Evolutionary conservation across 139 green algal species (phyloP).

Genomic region (Picochlorum sp.): DNA sequence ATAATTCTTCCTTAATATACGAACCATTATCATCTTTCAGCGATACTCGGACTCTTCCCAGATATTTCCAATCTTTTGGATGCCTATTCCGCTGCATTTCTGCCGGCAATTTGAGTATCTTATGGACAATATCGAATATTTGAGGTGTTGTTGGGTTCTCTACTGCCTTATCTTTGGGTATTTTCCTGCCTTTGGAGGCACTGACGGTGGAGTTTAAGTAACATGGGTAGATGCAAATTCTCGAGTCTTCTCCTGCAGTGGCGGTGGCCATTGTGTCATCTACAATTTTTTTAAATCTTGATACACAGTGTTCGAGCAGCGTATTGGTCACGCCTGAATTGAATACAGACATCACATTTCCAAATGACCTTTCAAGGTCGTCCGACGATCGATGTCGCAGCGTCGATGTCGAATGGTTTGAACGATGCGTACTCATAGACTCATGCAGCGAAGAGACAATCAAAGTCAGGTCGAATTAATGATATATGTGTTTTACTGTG

Average conservation of each 20-base stretch:
- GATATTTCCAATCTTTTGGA: conserved; percentile 39
- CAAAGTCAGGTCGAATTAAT: too few species aligned
- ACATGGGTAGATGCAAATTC: conserved; percentile 8
- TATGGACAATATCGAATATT: conserved; percentile 34
- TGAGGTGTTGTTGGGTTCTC: conserved; percentile 34
- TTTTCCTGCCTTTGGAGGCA: conserved; percentile 3
- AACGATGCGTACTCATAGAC: too few species aligned
- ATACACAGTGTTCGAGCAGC: too few species aligned
- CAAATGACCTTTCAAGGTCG: too few species aligned
- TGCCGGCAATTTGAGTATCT: conserved; percentile 31
- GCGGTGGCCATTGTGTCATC: not conserved
- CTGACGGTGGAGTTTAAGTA: conserved; percentile 4
- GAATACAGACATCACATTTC: too few species aligned
- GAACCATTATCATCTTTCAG: conserved; percentile 37
- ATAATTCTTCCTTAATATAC: conserved; percentile 36
- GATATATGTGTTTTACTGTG: too few species aligned
- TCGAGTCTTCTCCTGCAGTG: too few species aligned
- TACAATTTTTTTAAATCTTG: not conserved
- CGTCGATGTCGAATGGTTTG: too few species aligned
- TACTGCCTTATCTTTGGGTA: conserved; percentile 3
- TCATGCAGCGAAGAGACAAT: too few species aligned
- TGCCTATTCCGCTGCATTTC: conserved; percentile 49
- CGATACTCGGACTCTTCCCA: conserved; percentile 41
- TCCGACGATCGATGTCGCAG: too few species aligned
- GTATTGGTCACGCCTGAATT: too few species aligned